Evolutionary conservation across 2,329 filamentous ascomycete genomes (phyloP).

Genomic region (Penicillium griseofulvum): DNA sequence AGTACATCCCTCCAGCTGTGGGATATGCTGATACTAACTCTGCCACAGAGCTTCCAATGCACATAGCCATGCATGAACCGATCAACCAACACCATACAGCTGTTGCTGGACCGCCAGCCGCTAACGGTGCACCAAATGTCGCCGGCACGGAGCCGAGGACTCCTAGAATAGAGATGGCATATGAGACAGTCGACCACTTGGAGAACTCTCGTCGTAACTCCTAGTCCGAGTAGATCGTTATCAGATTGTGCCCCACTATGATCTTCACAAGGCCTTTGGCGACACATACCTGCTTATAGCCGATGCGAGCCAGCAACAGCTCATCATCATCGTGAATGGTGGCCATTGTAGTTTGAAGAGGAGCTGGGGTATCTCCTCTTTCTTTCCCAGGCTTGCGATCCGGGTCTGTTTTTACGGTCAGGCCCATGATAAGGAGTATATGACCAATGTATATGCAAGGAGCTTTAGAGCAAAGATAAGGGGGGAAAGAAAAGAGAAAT

Average conservation of each 20-base stretch:
- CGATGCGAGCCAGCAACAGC: constrained; percentile 58
- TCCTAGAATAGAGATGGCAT: constrained; percentile 64
- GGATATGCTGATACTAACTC: constrained; percentile 66
- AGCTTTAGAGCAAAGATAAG: constrained; percentile 9
- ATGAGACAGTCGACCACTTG: constrained; percentile 65
- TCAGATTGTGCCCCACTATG: constrained; percentile 9
- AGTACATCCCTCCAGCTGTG: constrained; percentile 67
- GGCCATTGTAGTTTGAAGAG: constrained; percentile 32
- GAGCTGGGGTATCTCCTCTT: neutral
- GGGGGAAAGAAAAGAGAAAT: neutral
- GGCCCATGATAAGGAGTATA: constrained; percentile 9
- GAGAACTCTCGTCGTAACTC: constrained; percentile 63
- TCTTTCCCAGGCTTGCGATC: constrained; percentile 8
- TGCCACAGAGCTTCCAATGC: constrained; percentile 63
- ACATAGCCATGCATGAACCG: constrained; percentile 63
- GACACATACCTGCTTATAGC: constrained; percentile 60
- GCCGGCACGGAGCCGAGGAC: constrained; percentile 65
- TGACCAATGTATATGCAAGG: constrained; percentile 1
- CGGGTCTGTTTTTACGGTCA: constrained; percentile 13
- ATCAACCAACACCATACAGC: constrained; percentile 66
- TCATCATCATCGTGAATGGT: constrained; percentile 58
- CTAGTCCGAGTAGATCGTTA: constrained; percentile 34
- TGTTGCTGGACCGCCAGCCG: constrained; percentile 60
- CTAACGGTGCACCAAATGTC: constrained; percentile 59
- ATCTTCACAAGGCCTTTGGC: constrained; percentile 2